These are phyloP conservation scores for Solanum commersonii DNA, from an alignment of 257 asterid species.

Conservation along the genomic window DNA sequence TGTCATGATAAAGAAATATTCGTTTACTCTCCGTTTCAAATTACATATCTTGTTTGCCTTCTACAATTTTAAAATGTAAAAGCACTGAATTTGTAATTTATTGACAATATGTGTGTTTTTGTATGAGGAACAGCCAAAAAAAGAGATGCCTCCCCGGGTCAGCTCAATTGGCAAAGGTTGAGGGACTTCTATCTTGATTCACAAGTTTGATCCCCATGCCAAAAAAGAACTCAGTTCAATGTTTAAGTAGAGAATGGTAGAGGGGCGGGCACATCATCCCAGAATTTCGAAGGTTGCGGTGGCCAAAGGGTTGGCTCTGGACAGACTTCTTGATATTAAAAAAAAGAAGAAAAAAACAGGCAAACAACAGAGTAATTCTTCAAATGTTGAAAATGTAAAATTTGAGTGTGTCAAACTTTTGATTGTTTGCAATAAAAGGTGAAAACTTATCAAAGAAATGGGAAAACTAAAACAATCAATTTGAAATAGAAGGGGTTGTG, in stretches of 20 bases:
- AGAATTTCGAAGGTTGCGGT: neutral
- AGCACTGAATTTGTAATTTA: neutral
- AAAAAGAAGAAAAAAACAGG: neutral
- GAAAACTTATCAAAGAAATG: neutral
- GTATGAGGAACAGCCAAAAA: neutral
- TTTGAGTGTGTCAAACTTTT: neutral
- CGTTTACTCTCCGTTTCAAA: neutral
- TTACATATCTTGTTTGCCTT: neutral
- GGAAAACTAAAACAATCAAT: neutral
- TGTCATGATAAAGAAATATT: neutral
- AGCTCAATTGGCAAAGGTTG: neutral
- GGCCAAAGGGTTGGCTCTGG: neutral
- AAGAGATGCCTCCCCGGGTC: neutral
- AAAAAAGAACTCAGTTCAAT: neutral
- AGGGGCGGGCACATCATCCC: neutral
- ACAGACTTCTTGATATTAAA: neutral
- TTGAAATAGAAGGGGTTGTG: neutral
- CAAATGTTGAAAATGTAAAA: neutral
- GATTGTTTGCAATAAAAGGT: neutral
- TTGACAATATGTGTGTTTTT: neutral
- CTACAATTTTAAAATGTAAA: neutral
- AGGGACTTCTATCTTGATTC: neutral
- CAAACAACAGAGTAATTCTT: neutral
- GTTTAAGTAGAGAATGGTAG: neutral
- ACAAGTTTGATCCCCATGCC: neutral